Evolutionary conservation across 2,329 filamentous ascomycete species (phyloP), one percentile per base, ranked within the genome.

Genomic region (Aspergillus fructus): DNA sequence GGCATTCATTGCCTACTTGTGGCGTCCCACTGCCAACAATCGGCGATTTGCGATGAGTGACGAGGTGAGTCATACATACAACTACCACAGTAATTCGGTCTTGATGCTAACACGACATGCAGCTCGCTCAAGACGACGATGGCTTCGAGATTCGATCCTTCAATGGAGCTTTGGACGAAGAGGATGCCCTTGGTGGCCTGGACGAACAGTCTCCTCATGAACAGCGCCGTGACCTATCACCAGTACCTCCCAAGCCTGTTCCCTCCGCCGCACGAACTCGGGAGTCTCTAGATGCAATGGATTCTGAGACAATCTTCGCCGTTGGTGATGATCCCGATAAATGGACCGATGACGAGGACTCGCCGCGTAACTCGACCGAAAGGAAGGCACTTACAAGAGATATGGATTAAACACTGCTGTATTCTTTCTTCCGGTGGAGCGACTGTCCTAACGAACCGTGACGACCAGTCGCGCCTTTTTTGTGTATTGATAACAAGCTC

Each of bases 1-100:
- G 24, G 87, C 86, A 54, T 97, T 93, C 76, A 85, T 99, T 63
- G 92, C 94, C 21, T 99, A 97, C 74, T 83, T 99, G 53, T 99
- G 94, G 94, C 84, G 94, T 48, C 94, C 94, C 6, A 97, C 93
- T 21, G 92, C 90, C 52, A 97, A 99, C 77, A 99, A 99, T 78
- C 85, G 93, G 66, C 86, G 94, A 56, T 99, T 99, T 69, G 94
- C 94, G 61, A 99, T 99, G 94, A 96, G 91, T 78, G 94, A 99
- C 70, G 94, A 99, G 82, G 85, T 87, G 79, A 56, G 52, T 47
- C 33, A 39, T 19, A 39, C 55, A 24, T 27, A 11, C 12, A 42
- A 12, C 41, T 12, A 17, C 17, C 37, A 2, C 34, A 37, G 34
- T n/a, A 49, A 21, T 9, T 41, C 24, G 21, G 23, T 17, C 19